A percentile compares a stretch with the other conserved stretches of the same genome.
These are phyloP conservation scores for Claviceps sorghi DNA, from an alignment of 2,329 filamentous ascomycete species.

Conservation along the genomic window DNA sequence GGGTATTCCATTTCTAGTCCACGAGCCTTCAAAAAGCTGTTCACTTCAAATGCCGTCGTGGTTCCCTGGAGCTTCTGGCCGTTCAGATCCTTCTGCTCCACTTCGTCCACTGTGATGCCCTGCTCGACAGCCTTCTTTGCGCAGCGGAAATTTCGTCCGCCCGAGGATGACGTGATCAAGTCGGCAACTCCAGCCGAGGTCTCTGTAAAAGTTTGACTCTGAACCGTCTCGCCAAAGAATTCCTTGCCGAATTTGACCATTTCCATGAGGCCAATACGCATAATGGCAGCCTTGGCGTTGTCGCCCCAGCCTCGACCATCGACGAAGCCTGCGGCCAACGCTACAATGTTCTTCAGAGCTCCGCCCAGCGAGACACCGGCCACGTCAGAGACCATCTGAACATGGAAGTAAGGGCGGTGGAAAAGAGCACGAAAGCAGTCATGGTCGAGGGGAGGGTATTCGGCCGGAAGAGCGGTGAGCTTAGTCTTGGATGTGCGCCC, in stretches of 20 bases:
- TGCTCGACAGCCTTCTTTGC: constrained; percentile 76
- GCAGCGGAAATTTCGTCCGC: constrained; percentile 87
- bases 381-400: constrained; percentile 87
- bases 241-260: constrained; percentile 92
- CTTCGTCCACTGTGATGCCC: constrained; percentile 66
- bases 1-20: constrained; percentile 75
- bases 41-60: constrained; percentile 79
- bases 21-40: constrained; percentile 68
- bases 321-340: constrained; percentile 85
- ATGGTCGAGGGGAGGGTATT: constrained; percentile 81
- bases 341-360: constrained; percentile 93
- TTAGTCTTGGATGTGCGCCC: constrained; percentile 53
- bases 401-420: constrained; percentile 94
- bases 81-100: constrained; percentile 81
- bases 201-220: constrained; percentile 83
- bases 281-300: constrained; percentile 96
- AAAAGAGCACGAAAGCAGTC: constrained; percentile 72
- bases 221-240: constrained; percentile 76
- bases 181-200: constrained; percentile 92
- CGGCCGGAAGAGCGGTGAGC: constrained; percentile 60
- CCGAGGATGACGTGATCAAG: constrained; percentile 83
- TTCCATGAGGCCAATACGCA: constrained; percentile 89
- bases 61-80: constrained; percentile 96
- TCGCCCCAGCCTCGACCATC: constrained; percentile 95
- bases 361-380: constrained; percentile 90